phyloP scores from a whole-genome alignment of 352 stramenopile genomes.

The Globisporangium spiculum region DNA sequence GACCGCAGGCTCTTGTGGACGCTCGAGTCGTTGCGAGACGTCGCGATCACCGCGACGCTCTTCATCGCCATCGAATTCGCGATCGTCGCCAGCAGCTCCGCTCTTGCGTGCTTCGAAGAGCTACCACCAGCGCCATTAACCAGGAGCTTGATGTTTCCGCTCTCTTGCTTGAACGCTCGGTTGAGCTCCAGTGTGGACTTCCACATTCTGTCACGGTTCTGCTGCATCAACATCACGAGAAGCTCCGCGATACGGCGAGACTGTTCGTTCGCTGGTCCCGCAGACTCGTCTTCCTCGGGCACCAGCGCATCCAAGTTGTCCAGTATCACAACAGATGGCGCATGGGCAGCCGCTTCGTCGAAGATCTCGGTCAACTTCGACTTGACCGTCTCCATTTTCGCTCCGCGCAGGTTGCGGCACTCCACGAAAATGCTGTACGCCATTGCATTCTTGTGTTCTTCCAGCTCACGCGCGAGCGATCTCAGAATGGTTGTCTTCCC shows the following conservation, averaged over 20 bases:
- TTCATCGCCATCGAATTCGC: slow-evolving; percentile 62
- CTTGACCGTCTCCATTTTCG: slow-evolving; percentile 88
- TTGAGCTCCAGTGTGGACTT: slow-evolving; percentile 61
- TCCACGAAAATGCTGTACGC: slow-evolving; percentile 50
- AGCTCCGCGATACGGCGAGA: slow-evolving; percentile 81
- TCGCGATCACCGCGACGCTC: slow-evolving; percentile 62
- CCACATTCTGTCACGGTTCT: slow-evolving; percentile 51
- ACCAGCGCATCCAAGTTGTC: slow-evolving; percentile 86
- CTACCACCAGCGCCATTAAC: neutral
- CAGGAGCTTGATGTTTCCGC: slow-evolving; percentile 24
- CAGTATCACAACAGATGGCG: slow-evolving; percentile 65
- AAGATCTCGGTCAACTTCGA: slow-evolving; percentile 55
- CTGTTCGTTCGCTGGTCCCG: slow-evolving; percentile 77
- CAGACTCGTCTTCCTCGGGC: slow-evolving; percentile 75
- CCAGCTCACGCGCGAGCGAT: slow-evolving; percentile 39
- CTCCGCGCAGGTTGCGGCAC: slow-evolving; percentile 68
- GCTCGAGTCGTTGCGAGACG: slow-evolving; percentile 52
- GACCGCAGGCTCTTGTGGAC: slow-evolving; percentile 64
- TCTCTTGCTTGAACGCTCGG: slow-evolving; percentile 42
- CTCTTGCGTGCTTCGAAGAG: slow-evolving; percentile 20
- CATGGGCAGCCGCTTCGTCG: slow-evolving; percentile 37
- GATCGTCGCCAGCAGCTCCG: slow-evolving; percentile 43
- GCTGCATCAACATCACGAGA: slow-evolving; percentile 56
- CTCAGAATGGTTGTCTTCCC: slow-evolving; percentile 77
- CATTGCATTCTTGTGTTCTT: slow-evolving; percentile 30